Evolutionary conservation across 768 basidiomycete genomes (phyloP), one percentile per base, ranked within the genome.

Genomic region (Suillus fuscotomentosus): DNA sequence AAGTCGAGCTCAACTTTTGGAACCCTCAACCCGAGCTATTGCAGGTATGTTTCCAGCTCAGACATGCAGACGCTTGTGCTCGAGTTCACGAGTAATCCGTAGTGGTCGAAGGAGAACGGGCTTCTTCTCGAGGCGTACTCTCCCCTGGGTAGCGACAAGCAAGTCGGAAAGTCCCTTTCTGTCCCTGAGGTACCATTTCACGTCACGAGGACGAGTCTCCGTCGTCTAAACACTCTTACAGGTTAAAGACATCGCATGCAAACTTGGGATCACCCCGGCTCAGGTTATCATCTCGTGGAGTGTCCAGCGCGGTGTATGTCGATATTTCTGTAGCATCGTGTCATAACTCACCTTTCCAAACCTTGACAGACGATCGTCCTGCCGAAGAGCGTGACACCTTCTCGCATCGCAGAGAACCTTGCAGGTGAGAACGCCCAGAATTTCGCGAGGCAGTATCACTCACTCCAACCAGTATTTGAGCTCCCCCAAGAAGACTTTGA

Each of bases 1-100:
- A 93, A 72, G 86, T 93, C 39, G 92, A 93, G 70, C 82, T 94
- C 54, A 92, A 79, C 74, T 91, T 85, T 76, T 90, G 86, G 83
- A 84, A 87, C 71, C 90, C 91, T 24, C 91, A 94, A 70, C 86
- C 87, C 0, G 90, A 91, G 64, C 79, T 94, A n/a, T 70, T 94
- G 51, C 75, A 88, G 77, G 88, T 86, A 24, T 6, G 73, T 65
- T n/a, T 60, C 20, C 11, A 10, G 31, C 17, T n/a, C 36, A 51
- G n/a, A 14, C 55, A 41, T 17, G 11, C n/a, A 27, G 17, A 24
- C 17, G 8, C 4, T 17, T 27, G 24, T 59, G 17, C 39, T 59
- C 17, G 24, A 24, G 24, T 24, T 59, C 24, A 59, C 2, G 8
- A 59, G 27, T 4, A 8, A 42, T 59, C 3, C 27, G 1, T 61